Evolutionary conservation across 2,329 filamentous ascomycete genomes (phyloP).

Genomic region (Epichloe gansuensis): DNA sequence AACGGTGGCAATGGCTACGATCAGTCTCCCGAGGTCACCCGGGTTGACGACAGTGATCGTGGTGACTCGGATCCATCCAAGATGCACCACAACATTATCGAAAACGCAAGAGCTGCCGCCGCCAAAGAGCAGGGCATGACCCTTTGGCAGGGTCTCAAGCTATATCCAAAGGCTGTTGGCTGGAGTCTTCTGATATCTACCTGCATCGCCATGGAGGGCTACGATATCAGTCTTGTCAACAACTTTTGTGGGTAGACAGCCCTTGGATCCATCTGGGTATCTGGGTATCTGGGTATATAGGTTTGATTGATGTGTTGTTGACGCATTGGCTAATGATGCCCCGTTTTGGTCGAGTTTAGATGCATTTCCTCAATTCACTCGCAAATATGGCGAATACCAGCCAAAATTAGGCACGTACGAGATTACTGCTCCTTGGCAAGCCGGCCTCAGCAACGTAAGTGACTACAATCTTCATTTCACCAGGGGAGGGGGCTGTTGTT

Average conservation of each 20-base stretch:
- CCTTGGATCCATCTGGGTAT: no score
- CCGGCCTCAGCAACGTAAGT: constrained; percentile 43
- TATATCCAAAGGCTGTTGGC: constrained; percentile 76
- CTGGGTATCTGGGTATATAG: no score
- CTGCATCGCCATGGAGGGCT: constrained; percentile 85
- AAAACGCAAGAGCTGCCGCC: constrained; percentile 31
- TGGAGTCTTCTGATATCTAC: constrained; percentile 85
- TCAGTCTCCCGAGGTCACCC: constrained; percentile 6
- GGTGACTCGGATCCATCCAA: constrained; percentile 12
- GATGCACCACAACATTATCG: constrained; percentile 19
- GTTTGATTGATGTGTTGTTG: no score
- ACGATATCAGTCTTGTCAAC: constrained; percentile 69
- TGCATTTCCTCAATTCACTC: constrained; percentile 44
- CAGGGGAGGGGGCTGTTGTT: neutral
- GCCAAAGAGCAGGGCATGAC: constrained; percentile 59
- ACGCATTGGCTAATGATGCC: neutral
- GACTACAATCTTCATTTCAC: neutral
- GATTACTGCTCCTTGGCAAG: constrained; percentile 50
- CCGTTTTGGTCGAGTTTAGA: constrained; percentile 18
- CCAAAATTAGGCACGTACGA: constrained; percentile 33
- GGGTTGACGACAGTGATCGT: constrained; percentile 8
- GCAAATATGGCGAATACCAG: constrained; percentile 41
- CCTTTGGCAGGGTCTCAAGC: constrained; percentile 60
- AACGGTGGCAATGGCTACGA: neutral
- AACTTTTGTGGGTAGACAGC: constrained; percentile 51